Base-by-base conservation (phyloP, 129 eudicot genomes). In the Pulicaria dysenterica region DNA sequence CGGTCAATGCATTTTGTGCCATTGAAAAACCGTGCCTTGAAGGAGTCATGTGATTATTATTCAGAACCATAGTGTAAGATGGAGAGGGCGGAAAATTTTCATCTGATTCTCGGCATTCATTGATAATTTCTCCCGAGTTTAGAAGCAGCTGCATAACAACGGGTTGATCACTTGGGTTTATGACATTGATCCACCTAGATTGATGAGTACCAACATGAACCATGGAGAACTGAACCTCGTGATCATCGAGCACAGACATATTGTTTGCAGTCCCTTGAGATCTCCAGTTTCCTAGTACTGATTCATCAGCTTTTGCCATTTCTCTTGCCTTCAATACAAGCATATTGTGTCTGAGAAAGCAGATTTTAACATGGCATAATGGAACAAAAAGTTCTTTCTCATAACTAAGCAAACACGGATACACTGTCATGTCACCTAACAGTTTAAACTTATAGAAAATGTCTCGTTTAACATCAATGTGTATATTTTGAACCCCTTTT, bases 151-250 rank as follows among this genome's bases (percentile, higher is more conserved):
- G 98, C 89, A 90, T 78, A 17, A 81, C 66, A 64, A 94, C 74
- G 1, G 98, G 95, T 43, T 85, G 73, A 42, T 74, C 81, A 81
- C 87, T 90, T n/a, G 95, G 98, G 77, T 94, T 94, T 56, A 70
- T 70, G 48, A 94, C 85, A 1, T 70, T 75, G 56, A 94, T 79
- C 86, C 83, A 87, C 66, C 73, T 73, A 5, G 96, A 77, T 37
- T 42, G 76, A 74, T 86, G 73, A 64, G 76, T 77, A 55, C 95
- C 91, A 68, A 94, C 63, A 45, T 69, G 85, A 75, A 94, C 89
- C 67, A 76, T 38, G 3, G 97, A 83, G 66, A 90, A 94, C 10
- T 81, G 15, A 36, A 90, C 64, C 75, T 87, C 86, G 4, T 72
- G 72, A 34, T 80, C 90, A 50, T 84, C 81, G 19, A 90, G 86